These are phyloP conservation scores for Xanthoconium stramineum DNA, from an alignment of 768 basidiomycete genomes.

Conservation along the genomic window DNA sequence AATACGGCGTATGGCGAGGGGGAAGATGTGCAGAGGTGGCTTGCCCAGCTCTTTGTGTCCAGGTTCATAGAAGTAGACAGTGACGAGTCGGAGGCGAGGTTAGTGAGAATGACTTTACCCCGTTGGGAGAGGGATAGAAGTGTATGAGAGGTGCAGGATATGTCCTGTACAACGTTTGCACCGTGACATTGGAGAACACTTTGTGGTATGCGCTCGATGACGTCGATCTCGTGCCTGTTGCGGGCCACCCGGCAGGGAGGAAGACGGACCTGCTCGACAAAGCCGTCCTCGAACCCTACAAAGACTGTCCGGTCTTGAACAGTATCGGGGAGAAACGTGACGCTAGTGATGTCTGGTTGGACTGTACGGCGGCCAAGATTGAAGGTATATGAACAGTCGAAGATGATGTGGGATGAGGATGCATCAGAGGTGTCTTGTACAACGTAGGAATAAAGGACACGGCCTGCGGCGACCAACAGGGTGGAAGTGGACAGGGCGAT, in stretches of 20 bases:
- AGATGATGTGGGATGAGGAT: conserved; percentile 41
- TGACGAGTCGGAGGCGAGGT: conserved; percentile 21
- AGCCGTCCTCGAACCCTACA: conserved; percentile 60
- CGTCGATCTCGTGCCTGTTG: conserved; percentile 10
- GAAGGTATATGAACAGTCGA: conserved; percentile 47
- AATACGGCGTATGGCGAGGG: conserved; percentile 63
- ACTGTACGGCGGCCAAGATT: conserved; percentile 25
- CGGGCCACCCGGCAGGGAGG: conserved; percentile 14
- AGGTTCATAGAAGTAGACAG: conserved; percentile 40
- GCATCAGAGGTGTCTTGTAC: conserved; percentile 36
- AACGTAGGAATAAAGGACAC: conserved; percentile 52
- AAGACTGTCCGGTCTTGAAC: conserved; percentile 44
- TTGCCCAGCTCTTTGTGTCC: conserved; percentile 57
- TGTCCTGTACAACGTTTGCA: conserved; percentile 52
- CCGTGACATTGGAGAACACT: conserved; percentile 33
- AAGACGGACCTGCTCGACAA: conserved; percentile 45
- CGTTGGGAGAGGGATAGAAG: conserved; percentile 57
- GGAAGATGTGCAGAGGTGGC: conserved; percentile 50
- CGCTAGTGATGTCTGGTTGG: conserved; percentile 51
- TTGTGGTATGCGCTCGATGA: conserved; percentile 21
- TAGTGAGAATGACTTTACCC: conserved; percentile 46
- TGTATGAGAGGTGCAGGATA: conserved; percentile 43
- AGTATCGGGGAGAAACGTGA: conserved; percentile 47
- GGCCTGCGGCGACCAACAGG: conserved; percentile 61
- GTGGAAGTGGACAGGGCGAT: conserved; percentile 54